Evolutionary conservation across 2,329 filamentous ascomycete genomes (phyloP).

Genomic region (Claviceps sp.): DNA sequence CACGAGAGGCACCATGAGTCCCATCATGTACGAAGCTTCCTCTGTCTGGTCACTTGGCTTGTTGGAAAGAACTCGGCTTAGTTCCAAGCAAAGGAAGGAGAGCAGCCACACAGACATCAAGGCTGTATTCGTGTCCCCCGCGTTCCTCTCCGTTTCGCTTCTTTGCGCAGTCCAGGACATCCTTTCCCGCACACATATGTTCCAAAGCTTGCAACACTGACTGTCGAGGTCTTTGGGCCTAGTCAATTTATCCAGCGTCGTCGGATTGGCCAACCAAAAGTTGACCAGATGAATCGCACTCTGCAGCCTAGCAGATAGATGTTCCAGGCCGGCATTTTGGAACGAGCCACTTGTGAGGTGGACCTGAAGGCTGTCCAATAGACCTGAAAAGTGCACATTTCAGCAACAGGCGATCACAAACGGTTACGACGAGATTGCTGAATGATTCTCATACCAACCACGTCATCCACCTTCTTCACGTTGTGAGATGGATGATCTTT

Average conservation of each 20-base stretch:
- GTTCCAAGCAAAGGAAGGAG: constrained; percentile 54
- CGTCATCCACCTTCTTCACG: constrained; percentile 1
- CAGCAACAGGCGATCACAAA: not conserved
- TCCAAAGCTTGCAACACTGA: constrained; percentile 51
- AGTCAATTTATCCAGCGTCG: not conserved
- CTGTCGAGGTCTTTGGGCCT: constrained; percentile 33
- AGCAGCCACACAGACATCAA: constrained; percentile 34
- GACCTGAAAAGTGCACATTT: constrained; percentile 11
- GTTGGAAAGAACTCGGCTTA: constrained; percentile 27
- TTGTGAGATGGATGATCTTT: not conserved
- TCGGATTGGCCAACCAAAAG: constrained; percentile 1
- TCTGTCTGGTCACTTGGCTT: constrained; percentile 14
- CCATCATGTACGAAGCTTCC: constrained; percentile 45
- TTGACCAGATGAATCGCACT: constrained; percentile 14
- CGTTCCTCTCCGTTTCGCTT: constrained; percentile 7
- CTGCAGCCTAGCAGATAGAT: constrained; percentile 18
- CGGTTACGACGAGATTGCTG: too few species aligned
- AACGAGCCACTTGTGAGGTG: constrained; percentile 8
- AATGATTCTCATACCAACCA: constrained; percentile 1
- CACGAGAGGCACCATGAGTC: constrained; percentile 55
- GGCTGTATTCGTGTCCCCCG: constrained; percentile 13
- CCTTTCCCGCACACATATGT: constrained; percentile 43
- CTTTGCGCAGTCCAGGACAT: constrained; percentile 11
- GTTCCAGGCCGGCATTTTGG: constrained; percentile 28
- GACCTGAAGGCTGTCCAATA: constrained; percentile 14